Percentiles rank a stretch among this genome's conserved stretches.
phyloP scores from a whole-genome alignment of 164 flowering plant species.

The Litsea cubeba region DNA sequence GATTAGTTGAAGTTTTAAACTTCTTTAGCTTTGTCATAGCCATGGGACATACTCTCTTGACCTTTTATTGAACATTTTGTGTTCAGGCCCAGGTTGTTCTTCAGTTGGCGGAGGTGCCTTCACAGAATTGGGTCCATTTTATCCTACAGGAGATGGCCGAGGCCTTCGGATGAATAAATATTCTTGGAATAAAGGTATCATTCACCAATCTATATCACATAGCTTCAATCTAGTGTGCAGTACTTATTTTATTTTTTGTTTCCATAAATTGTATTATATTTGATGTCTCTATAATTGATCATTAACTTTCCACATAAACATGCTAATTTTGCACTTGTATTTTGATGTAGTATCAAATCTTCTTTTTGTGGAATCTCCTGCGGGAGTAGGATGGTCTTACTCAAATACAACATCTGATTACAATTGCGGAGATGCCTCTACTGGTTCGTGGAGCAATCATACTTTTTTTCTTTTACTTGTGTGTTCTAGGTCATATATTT shows the following conservation, averaged over 20 bases:
- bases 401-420: conserved; percentile 83
- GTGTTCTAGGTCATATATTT: background rate
- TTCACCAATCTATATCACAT: background rate
- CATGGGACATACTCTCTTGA: background rate
- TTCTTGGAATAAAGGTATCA: conserved; percentile 90
- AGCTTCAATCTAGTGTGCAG: background rate
- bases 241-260: background rate
- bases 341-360: conserved; percentile 68
- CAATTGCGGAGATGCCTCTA: conserved; percentile 58
- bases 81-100: conserved; percentile 95
- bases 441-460: conserved; percentile 41
- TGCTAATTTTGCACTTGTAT: background rate
- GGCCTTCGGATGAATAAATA: conserved; percentile 63
- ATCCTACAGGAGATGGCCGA: conserved; percentile 86
- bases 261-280: background rate
- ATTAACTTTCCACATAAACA: background rate
- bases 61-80: conserved; percentile 4
- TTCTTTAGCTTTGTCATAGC: background rate
- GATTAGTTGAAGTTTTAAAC: background rate
- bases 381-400: conserved; percentile 99
- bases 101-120: conserved; percentile 97
- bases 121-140: conserved; percentile 96
- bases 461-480: background rate
- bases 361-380: conserved; percentile 94
- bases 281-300: background rate